phyloP scores from a whole-genome alignment of 148 eudicot species.

The Camellia lanceoleosa region DNA sequence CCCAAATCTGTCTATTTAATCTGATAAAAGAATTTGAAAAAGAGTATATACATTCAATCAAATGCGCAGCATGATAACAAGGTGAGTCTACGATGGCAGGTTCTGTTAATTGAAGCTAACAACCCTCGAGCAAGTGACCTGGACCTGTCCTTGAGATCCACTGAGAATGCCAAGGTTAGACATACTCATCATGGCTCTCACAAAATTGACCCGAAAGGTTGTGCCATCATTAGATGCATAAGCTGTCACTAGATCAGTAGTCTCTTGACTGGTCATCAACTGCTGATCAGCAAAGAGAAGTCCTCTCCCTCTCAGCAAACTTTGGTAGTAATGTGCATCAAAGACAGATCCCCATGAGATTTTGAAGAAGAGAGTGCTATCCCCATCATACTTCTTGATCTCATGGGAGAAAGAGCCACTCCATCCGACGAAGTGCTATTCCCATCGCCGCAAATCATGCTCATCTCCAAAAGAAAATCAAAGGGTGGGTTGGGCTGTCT shows the following conservation, averaged over 20 bases:
- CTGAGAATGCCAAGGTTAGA: constrained; percentile 24
- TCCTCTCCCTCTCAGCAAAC: constrained; percentile 42
- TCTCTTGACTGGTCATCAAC: constrained; percentile 37
- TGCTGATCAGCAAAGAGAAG: constrained; percentile 47
- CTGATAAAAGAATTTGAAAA: not conserved
- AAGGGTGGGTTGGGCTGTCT: constrained; percentile 34
- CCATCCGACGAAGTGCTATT: constrained; percentile 12
- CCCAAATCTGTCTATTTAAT: not conserved
- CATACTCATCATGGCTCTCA: constrained; percentile 41
- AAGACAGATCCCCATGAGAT: constrained; percentile 31
- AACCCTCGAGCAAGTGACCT: constrained; percentile 30
- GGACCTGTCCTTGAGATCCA: constrained; percentile 34
- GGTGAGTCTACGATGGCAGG: not conserved
- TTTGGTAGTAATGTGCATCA: constrained; percentile 40
- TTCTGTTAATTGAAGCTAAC: not conserved
- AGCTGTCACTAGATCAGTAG: constrained; percentile 35
- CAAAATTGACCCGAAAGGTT: constrained; percentile 35
- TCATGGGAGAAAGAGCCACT: constrained; percentile 22
- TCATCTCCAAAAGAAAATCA: constrained; percentile 30
- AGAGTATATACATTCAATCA: too few species aligned
- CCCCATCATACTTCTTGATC: constrained; percentile 23
- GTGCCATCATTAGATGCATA: constrained; percentile 42
- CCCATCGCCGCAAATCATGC: constrained; percentile 15
- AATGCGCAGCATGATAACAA: too few species aligned
- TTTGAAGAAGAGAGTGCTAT: constrained; percentile 21